Conservation (phyloP, 2,329 filamentous ascomycete species). For the Colletotrichum kahawae region DNA sequence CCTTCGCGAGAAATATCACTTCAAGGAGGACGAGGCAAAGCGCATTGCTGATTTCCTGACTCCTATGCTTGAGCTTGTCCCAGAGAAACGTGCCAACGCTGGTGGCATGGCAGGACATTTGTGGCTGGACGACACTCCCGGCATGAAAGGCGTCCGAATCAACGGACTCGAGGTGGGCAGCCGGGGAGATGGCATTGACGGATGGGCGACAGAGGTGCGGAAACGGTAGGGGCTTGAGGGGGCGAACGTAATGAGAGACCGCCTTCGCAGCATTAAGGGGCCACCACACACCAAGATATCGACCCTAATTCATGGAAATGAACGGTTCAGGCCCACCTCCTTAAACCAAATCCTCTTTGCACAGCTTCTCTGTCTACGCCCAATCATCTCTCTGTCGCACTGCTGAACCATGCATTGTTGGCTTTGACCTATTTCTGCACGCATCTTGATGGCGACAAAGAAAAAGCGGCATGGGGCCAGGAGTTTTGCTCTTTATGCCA, state of each 20-base stretch:
- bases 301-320: constrained; percentile 3
- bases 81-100: constrained; percentile 89
- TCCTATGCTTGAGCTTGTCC: constrained; percentile 89
- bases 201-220: constrained; percentile 90
- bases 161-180: constrained; percentile 78
- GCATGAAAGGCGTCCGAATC: constrained; percentile 83
- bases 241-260: constrained; percentile 8
- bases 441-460: background rate
- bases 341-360: background rate
- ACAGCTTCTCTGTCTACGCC: background rate
- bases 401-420: background rate
- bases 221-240: constrained; percentile 63
- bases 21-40: constrained; percentile 80
- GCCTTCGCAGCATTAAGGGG: background rate
- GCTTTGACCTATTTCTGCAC: background rate
- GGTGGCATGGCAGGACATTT: constrained; percentile 89
- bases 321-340: background rate
- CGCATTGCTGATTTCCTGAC: constrained; percentile 81
- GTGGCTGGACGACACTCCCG: constrained; percentile 84
- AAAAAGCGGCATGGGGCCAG: background rate
- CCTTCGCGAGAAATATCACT: constrained; percentile 95
- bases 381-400: background rate
- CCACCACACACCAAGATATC: constrained; percentile 2
- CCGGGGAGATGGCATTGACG: constrained; percentile 89
- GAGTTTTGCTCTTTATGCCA: constrained; percentile 5